Base-by-base conservation (phyloP, 495 filamentous ascomycete genomes). In the Tuber brumale region DNA sequence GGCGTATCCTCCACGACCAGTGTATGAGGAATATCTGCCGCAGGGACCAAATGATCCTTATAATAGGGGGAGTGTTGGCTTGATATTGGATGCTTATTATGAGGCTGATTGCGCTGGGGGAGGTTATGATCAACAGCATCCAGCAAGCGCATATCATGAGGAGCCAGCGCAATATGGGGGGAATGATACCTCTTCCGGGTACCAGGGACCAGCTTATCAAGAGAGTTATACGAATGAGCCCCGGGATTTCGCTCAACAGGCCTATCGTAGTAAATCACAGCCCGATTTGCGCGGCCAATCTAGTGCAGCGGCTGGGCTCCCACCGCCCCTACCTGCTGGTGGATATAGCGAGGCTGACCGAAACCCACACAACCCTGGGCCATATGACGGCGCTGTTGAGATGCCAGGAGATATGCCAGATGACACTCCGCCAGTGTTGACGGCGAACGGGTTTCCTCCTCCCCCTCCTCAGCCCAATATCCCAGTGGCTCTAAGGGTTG, bases 211-310 rank as follows among this genome's bases (percentile, higher is more conserved):
- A 35, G 5, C 57, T 18, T 31, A 23, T 23, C 80, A 75, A 35
- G 57, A 69, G 12, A 72, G 61, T 35, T 81, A 76, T 48, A 41
- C 45, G 41, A 46, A 43, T 14, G 74, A 78, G 72, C 80, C 83
- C 51, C 82, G 85, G 0, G 79, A 83, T 37, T 84, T 85, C 69
- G 78, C 82, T n/a, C 79, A 80, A 16, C 84, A 86, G 69, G 79
- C 84, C 37, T 80, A 87, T 35, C 88, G 87, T 72, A 87, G 89
- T 27, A 88, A 88, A 80, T 93, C 91, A 44, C 92, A 94, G 77
- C 91, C 91, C 21, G 88, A 93, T 78, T 80, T 91, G 71, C 88
- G 89, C 45, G 81, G 85, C 12, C 81, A 83, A 27, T 76, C 69
- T 48, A 86, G 85, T 76, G 84, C 86, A 48, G 27, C 41, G 37